Conservation (phyloP, 371 early-diverging fungal species). For the Mortierella sp. region DNA sequence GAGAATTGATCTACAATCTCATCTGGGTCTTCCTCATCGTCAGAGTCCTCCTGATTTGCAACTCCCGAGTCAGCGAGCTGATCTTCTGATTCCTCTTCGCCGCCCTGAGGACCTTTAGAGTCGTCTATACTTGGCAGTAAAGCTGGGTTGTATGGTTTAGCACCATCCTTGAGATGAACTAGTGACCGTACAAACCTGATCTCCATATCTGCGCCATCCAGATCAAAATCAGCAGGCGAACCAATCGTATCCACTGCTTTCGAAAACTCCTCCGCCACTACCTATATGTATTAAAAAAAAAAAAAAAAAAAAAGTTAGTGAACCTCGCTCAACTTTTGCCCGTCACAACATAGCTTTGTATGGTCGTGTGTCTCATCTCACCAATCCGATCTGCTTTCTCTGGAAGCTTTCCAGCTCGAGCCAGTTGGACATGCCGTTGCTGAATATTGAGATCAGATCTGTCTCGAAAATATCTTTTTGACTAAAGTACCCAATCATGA, state of each 20-base stretch:
- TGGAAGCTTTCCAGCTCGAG: slow-evolving; percentile 26
- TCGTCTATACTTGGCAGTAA: neutral
- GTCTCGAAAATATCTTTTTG: slow-evolving; percentile 10
- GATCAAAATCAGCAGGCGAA: slow-evolving; percentile 34
- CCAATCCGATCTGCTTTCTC: slow-evolving; percentile 32
- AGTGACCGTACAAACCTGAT: slow-evolving; percentile 34
- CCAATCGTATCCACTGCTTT: slow-evolving; percentile 30
- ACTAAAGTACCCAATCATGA: slow-evolving; percentile 36
- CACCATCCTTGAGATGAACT: slow-evolving; percentile 32
- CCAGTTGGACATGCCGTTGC: slow-evolving; percentile 34
- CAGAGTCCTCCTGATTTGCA: slow-evolving; percentile 9
- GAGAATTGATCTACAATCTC: slow-evolving; percentile 13
- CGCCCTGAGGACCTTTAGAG: neutral
- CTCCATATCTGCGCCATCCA: slow-evolving; percentile 21
- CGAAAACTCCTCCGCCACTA: slow-evolving; percentile 45
- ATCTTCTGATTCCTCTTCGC: neutral
- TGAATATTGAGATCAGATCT: slow-evolving; percentile 17
- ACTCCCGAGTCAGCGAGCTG: neutral
- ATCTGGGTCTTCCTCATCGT: slow-evolving; percentile 50
- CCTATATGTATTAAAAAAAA: slow-evolving; percentile 13
- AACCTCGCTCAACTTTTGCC: neutral
- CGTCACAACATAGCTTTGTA: too few relatives aligned
- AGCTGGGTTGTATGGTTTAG: slow-evolving; percentile 7
- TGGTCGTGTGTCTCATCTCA: neutral
- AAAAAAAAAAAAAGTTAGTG: neutral